These are phyloP conservation scores for Phytophthora pistaciae DNA, from an alignment of 352 stramenopile genomes.

Conservation along the genomic window DNA sequence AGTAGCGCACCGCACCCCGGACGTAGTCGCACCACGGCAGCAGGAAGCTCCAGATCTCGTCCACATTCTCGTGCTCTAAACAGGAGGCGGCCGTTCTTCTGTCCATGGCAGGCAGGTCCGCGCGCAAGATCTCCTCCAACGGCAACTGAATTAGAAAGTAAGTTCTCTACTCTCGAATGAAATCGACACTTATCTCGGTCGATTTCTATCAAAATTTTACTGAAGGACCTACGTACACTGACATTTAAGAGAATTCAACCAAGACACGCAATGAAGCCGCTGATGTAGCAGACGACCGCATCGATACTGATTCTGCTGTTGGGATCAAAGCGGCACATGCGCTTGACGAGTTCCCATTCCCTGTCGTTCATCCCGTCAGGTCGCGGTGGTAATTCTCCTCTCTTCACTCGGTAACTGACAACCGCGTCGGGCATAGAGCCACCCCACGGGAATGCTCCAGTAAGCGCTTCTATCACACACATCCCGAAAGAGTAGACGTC, in stretches of 20 bases:
- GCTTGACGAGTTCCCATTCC: background rate
- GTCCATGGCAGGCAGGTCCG: background rate
- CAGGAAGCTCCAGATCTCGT: background rate
- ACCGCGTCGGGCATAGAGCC: background rate
- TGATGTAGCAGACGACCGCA: background rate
- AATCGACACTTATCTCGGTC: too few relatives aligned
- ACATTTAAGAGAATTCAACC: too few relatives aligned
- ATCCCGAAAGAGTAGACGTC: slow-evolving; percentile 4
- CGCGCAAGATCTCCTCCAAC: background rate
- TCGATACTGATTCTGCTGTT: slow-evolving; percentile 1
- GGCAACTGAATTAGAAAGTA: too few relatives aligned
- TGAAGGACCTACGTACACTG: too few relatives aligned
- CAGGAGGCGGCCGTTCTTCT: background rate
- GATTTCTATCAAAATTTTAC: too few relatives aligned
- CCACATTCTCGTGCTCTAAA: background rate
- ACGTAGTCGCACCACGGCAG: background rate
- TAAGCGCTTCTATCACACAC: background rate
- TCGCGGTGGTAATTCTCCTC: background rate
- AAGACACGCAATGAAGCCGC: background rate
- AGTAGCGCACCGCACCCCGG: background rate
- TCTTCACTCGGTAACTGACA: background rate
- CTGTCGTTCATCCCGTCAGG: background rate
- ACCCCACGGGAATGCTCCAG: background rate
- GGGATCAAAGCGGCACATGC: slow-evolving; percentile 1
- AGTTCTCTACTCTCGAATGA: too few relatives aligned